A percentile compares a stretch with the other conserved stretches of the same genome.
phyloP scores from a whole-genome alignment of 495 filamentous ascomycete species.

The Aspergillus incahuasiensis region DNA sequence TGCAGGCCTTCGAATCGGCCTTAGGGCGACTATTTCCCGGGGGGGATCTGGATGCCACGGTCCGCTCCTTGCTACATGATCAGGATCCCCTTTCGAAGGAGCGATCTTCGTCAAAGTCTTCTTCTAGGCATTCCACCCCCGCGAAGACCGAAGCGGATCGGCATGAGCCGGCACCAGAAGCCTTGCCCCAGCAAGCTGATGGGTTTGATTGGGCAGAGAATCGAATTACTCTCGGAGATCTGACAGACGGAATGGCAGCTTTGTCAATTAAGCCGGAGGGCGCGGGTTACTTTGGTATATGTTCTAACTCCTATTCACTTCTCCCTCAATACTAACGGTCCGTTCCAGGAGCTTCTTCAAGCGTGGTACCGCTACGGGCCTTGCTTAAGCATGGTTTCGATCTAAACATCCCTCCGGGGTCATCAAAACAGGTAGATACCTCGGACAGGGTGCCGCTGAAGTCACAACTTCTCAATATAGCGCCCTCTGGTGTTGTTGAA shows the following conservation, averaged over 20 bases:
- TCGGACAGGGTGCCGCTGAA: slow-evolving; percentile 34
- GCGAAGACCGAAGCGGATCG: slow-evolving; percentile 34
- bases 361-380: slow-evolving; percentile 43
- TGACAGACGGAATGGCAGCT: slow-evolving; percentile 52
- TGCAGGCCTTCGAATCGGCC: slow-evolving; percentile 43
- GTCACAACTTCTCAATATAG: slow-evolving; percentile 38
- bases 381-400: slow-evolving; percentile 45
- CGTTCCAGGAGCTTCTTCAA: slow-evolving; percentile 37
- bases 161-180: slow-evolving; percentile 40
- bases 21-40: slow-evolving; percentile 41
- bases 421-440: slow-evolving; percentile 19
- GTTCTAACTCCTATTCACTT: not conserved
- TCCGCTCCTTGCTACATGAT: slow-evolving; percentile 41
- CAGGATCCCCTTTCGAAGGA: slow-evolving; percentile 31
- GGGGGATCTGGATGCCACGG: slow-evolving; percentile 44
- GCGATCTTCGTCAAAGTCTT: slow-evolving; percentile 33
- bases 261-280: slow-evolving; percentile 47
- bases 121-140: slow-evolving; percentile 37
- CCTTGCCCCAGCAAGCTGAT: slow-evolving; percentile 46
- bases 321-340: slow-evolving; percentile 7
- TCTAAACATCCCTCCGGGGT: slow-evolving; percentile 37
- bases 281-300: slow-evolving; percentile 46
- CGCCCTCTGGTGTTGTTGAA: slow-evolving; percentile 41
- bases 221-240: slow-evolving; percentile 38
- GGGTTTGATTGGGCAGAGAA: slow-evolving; percentile 52